These are phyloP conservation scores for Diplodia mutila DNA, from an alignment of 2,329 filamentous ascomycete species.

Conservation along the genomic window DNA sequence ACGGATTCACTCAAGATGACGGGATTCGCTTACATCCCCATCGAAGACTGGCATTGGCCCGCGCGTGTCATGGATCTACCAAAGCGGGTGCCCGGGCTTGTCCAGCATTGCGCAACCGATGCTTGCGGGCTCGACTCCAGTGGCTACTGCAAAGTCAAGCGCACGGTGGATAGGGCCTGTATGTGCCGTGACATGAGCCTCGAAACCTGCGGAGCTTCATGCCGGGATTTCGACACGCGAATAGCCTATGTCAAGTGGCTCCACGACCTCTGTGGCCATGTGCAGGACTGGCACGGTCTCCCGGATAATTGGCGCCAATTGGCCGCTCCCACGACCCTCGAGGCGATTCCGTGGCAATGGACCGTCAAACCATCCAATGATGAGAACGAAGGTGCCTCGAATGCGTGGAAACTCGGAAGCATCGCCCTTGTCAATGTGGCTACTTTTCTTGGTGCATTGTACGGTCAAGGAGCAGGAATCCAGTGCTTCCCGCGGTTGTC, in stretches of 20 bases:
- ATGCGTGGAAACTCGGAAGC: conserved; percentile 33
- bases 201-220: conserved; percentile 35
- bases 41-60: conserved; percentile 38
- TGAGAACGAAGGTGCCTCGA: conserved; percentile 31
- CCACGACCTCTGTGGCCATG: conserved; percentile 35
- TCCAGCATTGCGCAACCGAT: conserved; percentile 36
- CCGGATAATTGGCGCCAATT: conserved; percentile 37
- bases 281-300: conserved; percentile 38
- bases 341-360: conserved; percentile 42
- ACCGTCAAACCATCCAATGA: conserved; percentile 29
- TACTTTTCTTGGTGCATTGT: conserved; percentile 30
- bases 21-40: conserved; percentile 35
- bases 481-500: conserved; percentile 14
- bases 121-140: conserved; percentile 37
- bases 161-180: conserved; percentile 36
- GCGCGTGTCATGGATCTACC: conserved; percentile 33
- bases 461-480: conserved; percentile 21
- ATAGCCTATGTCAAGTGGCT: conserved; percentile 41
- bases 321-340: conserved; percentile 31
- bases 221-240: conserved; percentile 38
- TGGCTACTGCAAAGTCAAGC: conserved; percentile 38
- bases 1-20: conserved; percentile 35
- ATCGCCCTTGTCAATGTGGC: conserved; percentile 33
- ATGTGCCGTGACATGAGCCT: conserved; percentile 38
- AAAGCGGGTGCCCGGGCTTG: conserved; percentile 30